A percentile compares a stretch with the other conserved stretches of the same genome.
These are phyloP conservation scores for Leccinum uliginosum DNA, from an alignment of 768 basidiomycete genomes.

Conservation along the genomic window DNA sequence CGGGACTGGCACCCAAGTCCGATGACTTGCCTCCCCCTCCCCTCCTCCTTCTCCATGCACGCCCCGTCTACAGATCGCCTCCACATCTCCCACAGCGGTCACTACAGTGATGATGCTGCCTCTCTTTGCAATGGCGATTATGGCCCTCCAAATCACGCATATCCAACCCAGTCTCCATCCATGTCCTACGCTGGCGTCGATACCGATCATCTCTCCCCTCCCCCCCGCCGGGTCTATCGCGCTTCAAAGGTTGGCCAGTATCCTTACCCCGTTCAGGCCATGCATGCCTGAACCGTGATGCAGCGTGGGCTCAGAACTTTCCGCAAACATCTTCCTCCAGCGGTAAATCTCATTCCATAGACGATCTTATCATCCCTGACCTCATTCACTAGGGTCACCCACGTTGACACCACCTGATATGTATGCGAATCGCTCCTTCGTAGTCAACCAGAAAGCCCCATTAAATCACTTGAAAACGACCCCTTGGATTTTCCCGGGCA, in stretches of 20 bases:
- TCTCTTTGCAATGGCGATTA: constrained; percentile 44
- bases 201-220: constrained; percentile 23
- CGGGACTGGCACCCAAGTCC: constrained; percentile 44
- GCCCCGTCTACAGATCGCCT: constrained; percentile 33
- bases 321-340: constrained; percentile 31
- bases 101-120: constrained; percentile 41
- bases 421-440: constrained; percentile 42
- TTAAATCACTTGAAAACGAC: constrained; percentile 48
- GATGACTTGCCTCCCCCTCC: constrained; percentile 51
- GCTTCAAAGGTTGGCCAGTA: constrained; percentile 52
- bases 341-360: constrained; percentile 25
- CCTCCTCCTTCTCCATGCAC: constrained; percentile 39
- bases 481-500: constrained; percentile 58
- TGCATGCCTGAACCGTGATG: constrained; percentile 22
- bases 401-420: constrained; percentile 44
- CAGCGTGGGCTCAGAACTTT: constrained; percentile 26
- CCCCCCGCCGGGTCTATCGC: constrained; percentile 33
- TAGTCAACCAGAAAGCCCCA: constrained; percentile 55
- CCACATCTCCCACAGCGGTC: constrained; percentile 35
- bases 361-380: constrained; percentile 29
- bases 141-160: constrained; percentile 35
- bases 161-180: constrained; percentile 47
- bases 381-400: constrained; percentile 53
- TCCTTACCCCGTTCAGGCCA: constrained; percentile 35
- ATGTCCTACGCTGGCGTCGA: constrained; percentile 34